phyloP scores from a whole-genome alignment of 2,329 filamentous ascomycete genomes.

The Diplodia scrobiculata region DNA sequence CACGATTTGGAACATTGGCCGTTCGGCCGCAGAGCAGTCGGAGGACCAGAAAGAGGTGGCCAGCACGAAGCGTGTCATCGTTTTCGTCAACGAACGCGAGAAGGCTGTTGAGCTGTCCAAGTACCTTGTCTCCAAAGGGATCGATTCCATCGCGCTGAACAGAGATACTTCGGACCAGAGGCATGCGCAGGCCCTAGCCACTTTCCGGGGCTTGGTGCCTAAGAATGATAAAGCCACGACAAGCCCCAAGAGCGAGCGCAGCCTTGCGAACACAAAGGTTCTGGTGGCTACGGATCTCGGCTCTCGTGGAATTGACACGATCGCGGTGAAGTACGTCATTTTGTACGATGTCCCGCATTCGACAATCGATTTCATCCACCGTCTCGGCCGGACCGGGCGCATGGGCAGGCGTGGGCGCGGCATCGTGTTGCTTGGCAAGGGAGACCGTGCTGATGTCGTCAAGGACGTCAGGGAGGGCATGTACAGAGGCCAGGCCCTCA shows the following conservation, averaged over 20 bases:
- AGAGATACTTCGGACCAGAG: constrained; percentile 79
- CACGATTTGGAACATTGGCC: constrained; percentile 89
- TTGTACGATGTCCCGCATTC: constrained; percentile 97
- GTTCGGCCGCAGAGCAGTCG: constrained; percentile 59
- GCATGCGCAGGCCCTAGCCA: constrained; percentile 72
- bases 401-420: constrained; percentile 90
- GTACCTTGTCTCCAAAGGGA: constrained; percentile 80
- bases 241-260: constrained; percentile 7
- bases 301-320: constrained; percentile 89
- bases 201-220: constrained; percentile 62
- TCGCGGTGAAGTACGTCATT: constrained; percentile 87
- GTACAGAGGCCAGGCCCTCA: constrained; percentile 55
- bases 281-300: constrained; percentile 93
- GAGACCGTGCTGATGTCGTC: constrained; percentile 87
- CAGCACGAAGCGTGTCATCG: constrained; percentile 79
- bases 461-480: constrained; percentile 81
- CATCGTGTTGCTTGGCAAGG: constrained; percentile 84
- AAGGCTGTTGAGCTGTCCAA: constrained; percentile 77
- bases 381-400: constrained; percentile 84
- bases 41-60: constrained; percentile 52
- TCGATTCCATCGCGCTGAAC: constrained; percentile 82
- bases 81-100: constrained; percentile 96
- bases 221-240: constrained; percentile 22
- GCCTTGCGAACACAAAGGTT: constrained; percentile 65
- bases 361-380: constrained; percentile 97